Base-by-base conservation (phyloP, 441 rosid genomes). In the Rhodomyrtus psidioides region DNA sequence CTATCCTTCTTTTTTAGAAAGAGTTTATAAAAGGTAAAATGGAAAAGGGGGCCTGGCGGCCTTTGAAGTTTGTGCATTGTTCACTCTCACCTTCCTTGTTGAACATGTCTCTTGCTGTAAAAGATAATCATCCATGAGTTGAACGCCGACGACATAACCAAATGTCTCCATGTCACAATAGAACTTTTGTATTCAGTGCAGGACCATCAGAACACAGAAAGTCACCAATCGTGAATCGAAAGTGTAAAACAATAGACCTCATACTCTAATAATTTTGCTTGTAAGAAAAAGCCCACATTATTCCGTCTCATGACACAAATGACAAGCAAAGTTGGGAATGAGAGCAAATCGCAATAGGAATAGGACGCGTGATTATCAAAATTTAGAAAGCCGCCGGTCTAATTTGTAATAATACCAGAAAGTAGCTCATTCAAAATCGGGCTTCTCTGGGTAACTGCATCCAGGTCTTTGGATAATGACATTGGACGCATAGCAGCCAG, bases 381-480 rank as follows among this genome's bases (percentile, higher is more conserved):
- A 70, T 70, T 70, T 39, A 70, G 79, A 39, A 70, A 39, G 39
- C 21, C n/a, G 79, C 51, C 79, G n/a, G 49, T 70, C 27, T 21
- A 70, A 10, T 70, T 39, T 39, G 79, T 39, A 21, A 65, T 34
- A 34, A 34, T 26, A 65, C 46, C 76, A 65, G 46, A 65, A 21
- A 39, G 44, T 55, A 39, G 84, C 56, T 82, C 84, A 82, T 30
- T 82, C 88, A 87, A 92, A 94, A 44, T 93, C 89, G 10, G 96
- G 96, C 92, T 92, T 93, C 76, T 88, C 92, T 0, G 97, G 97
- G 75, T 92, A 95, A 54, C 98, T 94, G 98, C 99, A 97, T 54
- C 99, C 98, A 74, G 98, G 92, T 90, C 99, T 94, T 83, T 95
- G 99, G 90, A 97, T 97, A 75, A 97, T 91, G 12, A 95, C 98